Evolutionary conservation across 2,329 filamentous ascomycete genomes (phyloP).

Genomic region (Achaetomium macrosporum): DNA sequence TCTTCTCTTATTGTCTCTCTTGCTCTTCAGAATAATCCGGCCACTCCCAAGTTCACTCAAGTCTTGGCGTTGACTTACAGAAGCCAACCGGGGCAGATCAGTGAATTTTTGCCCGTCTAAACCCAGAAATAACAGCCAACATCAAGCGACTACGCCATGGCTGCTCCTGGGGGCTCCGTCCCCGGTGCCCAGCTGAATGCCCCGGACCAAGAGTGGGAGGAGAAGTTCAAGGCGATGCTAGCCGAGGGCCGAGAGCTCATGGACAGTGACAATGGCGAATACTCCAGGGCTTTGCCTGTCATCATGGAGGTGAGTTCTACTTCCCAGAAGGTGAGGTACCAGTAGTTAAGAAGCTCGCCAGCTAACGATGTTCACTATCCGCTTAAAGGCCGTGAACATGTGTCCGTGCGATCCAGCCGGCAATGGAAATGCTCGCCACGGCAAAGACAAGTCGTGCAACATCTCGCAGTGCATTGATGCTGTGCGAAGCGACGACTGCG

Average conservation of each 20-base stretch:
- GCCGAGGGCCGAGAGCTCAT: neutral
- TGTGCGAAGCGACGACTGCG: slow-evolving; percentile 7
- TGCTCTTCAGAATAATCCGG: too few species aligned
- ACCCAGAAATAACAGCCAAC: neutral
- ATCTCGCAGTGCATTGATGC: slow-evolving; percentile 23
- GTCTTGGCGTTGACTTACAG: too few species aligned
- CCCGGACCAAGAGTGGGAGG: neutral
- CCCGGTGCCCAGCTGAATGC: neutral
- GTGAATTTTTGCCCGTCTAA: too few species aligned
- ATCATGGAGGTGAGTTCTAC: slow-evolving; percentile 11
- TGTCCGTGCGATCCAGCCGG: slow-evolving; percentile 15
- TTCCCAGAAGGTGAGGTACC: too few species aligned
- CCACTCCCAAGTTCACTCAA: too few species aligned
- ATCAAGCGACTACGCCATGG: neutral
- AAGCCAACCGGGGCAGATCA: too few species aligned
- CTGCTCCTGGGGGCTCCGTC: neutral
- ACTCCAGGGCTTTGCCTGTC: slow-evolving; percentile 6
- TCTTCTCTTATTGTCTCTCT: too few species aligned
- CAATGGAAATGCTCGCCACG: slow-evolving; percentile 14
- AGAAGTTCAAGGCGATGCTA: neutral
- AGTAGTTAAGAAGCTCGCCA: too few species aligned
- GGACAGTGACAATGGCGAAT: neutral
- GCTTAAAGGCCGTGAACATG: slow-evolving; percentile 15
- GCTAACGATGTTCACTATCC: neutral
- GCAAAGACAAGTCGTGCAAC: slow-evolving; percentile 24